These are phyloP conservation scores for Solanum gracilifrons DNA, from an alignment of 257 asterid genomes.

Conservation along the genomic window DNA sequence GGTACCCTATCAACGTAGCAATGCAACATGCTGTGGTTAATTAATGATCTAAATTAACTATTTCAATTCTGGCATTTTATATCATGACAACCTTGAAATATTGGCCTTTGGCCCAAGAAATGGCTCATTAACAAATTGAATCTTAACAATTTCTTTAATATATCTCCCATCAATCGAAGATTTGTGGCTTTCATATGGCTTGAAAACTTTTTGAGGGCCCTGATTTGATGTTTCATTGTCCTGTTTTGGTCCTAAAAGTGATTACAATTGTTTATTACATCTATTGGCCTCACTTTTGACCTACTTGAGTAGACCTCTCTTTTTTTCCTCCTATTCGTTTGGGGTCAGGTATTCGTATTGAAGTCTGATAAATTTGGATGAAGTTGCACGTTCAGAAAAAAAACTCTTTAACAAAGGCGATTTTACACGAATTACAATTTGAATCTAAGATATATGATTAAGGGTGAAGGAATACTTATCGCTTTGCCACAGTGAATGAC, in stretches of 20 bases:
- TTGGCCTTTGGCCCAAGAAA: background rate
- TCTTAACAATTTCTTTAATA: background rate
- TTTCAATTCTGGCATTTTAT: background rate
- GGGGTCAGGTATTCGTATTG: background rate
- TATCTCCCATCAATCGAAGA: background rate
- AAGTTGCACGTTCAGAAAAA: background rate
- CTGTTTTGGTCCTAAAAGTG: background rate
- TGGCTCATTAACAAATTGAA: background rate
- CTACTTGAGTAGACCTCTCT: slow-evolving; percentile 11
- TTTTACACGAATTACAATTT: too few relatives aligned
- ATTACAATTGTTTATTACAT: background rate
- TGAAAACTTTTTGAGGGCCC: slow-evolving; percentile 7
- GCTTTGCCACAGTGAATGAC: background rate
- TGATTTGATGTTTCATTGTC: background rate
- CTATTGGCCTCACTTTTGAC: slow-evolving; percentile 23
- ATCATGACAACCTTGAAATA: background rate
- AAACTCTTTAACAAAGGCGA: too few relatives aligned
- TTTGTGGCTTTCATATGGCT: slow-evolving; percentile 17
- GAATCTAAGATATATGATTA: background rate
- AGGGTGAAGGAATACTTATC: background rate
- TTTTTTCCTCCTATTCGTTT: background rate
- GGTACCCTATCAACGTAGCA: background rate
- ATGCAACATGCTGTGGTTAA: background rate
- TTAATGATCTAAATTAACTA: background rate
- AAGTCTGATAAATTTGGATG: background rate